Percentiles rank a stretch among this genome's conserved stretches.
Evolutionary conservation across 495 filamentous ascomycete species (phyloP).

Genomic region (Aspergillus ellipticus): DNA sequence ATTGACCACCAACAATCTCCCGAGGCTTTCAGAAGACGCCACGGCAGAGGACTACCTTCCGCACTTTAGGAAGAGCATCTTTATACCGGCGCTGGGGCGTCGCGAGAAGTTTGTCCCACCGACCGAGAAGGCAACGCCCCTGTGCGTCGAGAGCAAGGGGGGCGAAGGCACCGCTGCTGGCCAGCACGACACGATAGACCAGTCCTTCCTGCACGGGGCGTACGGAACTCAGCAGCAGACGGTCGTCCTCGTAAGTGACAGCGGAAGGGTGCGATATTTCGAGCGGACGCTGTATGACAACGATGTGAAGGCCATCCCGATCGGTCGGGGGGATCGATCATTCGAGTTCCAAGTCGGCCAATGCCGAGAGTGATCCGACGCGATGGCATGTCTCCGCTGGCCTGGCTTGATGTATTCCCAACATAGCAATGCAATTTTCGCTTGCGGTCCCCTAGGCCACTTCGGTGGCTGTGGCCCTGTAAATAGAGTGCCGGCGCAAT

Average conservation of each 20-base stretch:
- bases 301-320: slow-evolving; percentile 55
- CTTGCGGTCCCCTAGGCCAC: not conserved
- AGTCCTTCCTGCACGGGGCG: slow-evolving; percentile 30
- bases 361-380: slow-evolving; percentile 3
- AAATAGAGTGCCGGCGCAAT: not conserved
- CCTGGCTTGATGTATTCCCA: not conserved
- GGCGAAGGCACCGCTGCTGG: not conserved
- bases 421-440: not conserved
- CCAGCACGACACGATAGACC: slow-evolving; percentile 15
- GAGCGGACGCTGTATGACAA: slow-evolving; percentile 81
- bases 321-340: slow-evolving; percentile 55
- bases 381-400: not conserved
- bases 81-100: slow-evolving; percentile 70
- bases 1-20: slow-evolving; percentile 70
- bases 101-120: slow-evolving; percentile 36
- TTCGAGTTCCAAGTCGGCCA: slow-evolving; percentile 33
- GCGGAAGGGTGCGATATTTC: slow-evolving; percentile 73
- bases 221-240: slow-evolving; percentile 98
- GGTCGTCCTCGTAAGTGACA: slow-evolving; percentile 69
- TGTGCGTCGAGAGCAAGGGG: slow-evolving; percentile 14
- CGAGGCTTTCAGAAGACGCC: slow-evolving; percentile 46
- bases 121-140: slow-evolving; percentile 49
- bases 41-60: slow-evolving; percentile 69
- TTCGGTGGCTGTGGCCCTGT: not conserved
- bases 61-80: slow-evolving; percentile 73